Evolutionary conservation across 805 yeast species (phyloP).

Genomic region (Wickerhamiella sorbophila): DNA sequence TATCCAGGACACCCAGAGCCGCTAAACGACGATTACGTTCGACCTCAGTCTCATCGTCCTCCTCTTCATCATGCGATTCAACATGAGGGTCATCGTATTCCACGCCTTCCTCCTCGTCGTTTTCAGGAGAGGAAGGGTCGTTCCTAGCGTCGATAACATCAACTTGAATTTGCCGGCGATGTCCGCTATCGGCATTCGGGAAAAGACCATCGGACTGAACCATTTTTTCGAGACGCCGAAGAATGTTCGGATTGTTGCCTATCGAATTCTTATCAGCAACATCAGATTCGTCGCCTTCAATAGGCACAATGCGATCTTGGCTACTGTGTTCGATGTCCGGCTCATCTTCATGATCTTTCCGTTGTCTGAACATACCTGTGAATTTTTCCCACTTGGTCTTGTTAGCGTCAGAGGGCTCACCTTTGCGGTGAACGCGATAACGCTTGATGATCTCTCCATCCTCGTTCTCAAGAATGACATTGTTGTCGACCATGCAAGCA

Average conservation of each 20-base stretch:
- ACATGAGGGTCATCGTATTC: slow-evolving; percentile 22
- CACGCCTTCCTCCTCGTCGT: slow-evolving; percentile 4
- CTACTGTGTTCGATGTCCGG: slow-evolving; percentile 18
- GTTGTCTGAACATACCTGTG: slow-evolving; percentile 5
- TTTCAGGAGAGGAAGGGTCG: background rate
- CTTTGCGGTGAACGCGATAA: slow-evolving; percentile 55
- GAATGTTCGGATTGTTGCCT: slow-evolving; percentile 17
- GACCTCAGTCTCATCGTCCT: slow-evolving; percentile 43
- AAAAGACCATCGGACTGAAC: slow-evolving; percentile 10
- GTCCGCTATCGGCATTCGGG: background rate
- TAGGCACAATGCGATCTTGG: slow-evolving; percentile 18
- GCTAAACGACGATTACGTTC: slow-evolving; percentile 48
- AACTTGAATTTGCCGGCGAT: background rate
- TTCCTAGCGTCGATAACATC: background rate
- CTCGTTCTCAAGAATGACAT: slow-evolving; percentile 70
- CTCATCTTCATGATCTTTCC: slow-evolving; percentile 17
- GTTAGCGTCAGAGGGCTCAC: slow-evolving; percentile 23
- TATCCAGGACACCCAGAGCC: slow-evolving; percentile 23
- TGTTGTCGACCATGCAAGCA: slow-evolving; percentile 71
- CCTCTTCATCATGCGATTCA: slow-evolving; percentile 20
- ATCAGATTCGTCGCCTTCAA: slow-evolving; percentile 9
- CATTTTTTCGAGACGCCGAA: slow-evolving; percentile 10
- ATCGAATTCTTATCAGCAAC: slow-evolving; percentile 10
- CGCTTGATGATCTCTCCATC: slow-evolving; percentile 87
- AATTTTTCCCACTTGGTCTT: background rate